A percentile compares a stretch with the other conserved stretches of the same genome.
These are phyloP conservation scores for Kluyveromyces wickerhamii DNA, from an alignment of 805 yeast species.

Conservation along the genomic window DNA sequence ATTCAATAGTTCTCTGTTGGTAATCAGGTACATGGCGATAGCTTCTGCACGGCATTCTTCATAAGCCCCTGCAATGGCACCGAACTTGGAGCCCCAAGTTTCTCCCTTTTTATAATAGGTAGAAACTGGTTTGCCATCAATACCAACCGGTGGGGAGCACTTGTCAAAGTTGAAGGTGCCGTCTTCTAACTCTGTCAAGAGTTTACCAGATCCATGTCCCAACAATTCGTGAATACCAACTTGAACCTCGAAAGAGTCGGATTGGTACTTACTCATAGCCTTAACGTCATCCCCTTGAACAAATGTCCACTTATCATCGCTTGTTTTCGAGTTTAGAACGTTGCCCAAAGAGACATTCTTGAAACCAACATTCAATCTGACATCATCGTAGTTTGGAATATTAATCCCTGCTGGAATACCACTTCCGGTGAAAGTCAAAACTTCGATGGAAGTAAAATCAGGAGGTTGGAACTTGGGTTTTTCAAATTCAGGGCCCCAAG, in stretches of 20 bases:
- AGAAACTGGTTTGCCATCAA: conserved; percentile 52
- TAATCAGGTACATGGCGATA: conserved; percentile 73
- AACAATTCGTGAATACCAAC: conserved; percentile 88
- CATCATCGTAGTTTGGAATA: conserved; percentile 88
- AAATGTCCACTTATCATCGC: conserved; percentile 48
- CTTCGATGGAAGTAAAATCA: conserved; percentile 86
- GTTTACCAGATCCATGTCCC: conserved; percentile 89
- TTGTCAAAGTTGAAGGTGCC: conserved; percentile 68
- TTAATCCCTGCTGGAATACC: conserved; percentile 93
- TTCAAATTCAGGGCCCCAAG: conserved; percentile 72
- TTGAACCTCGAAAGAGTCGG: conserved; percentile 83
- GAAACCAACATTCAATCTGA: conserved; percentile 74
- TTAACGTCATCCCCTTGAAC: conserved; percentile 45
- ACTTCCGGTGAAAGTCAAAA: conserved; percentile 79
- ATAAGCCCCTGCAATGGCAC: conserved; percentile 74
- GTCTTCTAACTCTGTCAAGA: conserved; percentile 51
- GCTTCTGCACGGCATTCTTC: conserved; percentile 93
- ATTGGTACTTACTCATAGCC: conserved; percentile 60
- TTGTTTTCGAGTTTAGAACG: conserved; percentile 61
- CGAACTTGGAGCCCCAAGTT: conserved; percentile 87
- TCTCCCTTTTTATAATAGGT: conserved; percentile 74
- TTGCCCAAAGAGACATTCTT: conserved; percentile 87
- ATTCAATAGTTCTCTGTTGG: conserved; percentile 56
- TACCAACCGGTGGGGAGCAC: conserved; percentile 50
- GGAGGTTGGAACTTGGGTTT: conserved; percentile 87